Evolutionary conservation across 192 early-diverging fungal genomes (phyloP).

Genomic region (Coemansia sp.): DNA sequence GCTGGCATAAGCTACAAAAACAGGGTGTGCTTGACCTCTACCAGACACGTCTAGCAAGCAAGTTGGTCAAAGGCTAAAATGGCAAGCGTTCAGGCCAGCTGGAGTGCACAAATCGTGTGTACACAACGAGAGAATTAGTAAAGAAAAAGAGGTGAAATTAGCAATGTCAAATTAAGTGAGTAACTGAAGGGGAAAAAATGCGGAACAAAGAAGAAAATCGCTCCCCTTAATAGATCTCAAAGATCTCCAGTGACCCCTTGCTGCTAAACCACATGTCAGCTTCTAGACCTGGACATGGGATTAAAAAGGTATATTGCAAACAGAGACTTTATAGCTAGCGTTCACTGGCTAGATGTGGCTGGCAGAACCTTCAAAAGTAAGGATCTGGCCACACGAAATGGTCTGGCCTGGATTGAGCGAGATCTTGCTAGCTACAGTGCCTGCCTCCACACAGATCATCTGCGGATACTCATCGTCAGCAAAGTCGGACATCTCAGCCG

Average conservation of each 20-base stretch:
- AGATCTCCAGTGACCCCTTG: background rate
- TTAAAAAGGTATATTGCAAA: background rate
- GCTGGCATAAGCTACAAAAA: conserved; percentile 30
- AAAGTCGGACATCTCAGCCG: conserved; percentile 88
- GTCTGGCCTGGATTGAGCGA: conserved; percentile 66
- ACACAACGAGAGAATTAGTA: background rate
- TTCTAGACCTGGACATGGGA: too few species aligned
- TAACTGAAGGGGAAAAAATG: background rate
- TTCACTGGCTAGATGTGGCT: background rate
- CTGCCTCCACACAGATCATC: conserved; percentile 92
- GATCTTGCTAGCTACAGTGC: conserved; percentile 69
- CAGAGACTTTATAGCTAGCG: too few species aligned
- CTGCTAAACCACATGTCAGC: too few species aligned
- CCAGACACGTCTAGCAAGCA: background rate
- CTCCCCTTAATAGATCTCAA: background rate
- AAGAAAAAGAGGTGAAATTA: background rate
- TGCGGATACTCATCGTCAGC: conserved; percentile 81
- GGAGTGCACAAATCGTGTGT: background rate
- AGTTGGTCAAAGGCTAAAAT: background rate
- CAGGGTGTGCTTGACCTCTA: background rate
- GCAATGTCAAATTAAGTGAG: background rate
- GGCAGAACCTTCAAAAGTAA: conserved; percentile 29
- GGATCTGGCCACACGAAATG: conserved; percentile 74
- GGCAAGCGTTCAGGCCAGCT: background rate
- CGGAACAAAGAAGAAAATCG: background rate